Evolutionary conservation across 116 monocot species (phyloP).

Genomic region (Trichopus zeylanicus): DNA sequence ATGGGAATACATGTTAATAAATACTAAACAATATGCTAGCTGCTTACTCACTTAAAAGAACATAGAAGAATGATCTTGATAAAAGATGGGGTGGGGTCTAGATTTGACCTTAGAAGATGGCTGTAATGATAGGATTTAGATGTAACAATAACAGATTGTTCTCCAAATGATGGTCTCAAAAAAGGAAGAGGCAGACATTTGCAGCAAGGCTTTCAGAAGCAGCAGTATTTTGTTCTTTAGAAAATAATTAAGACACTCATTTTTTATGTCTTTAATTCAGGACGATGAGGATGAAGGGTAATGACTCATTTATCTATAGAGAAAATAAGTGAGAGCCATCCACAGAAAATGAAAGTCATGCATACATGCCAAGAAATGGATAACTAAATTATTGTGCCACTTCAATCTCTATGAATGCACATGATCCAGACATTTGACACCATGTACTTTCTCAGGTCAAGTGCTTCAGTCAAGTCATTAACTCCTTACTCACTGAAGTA

Average conservation of each 20-base stretch:
- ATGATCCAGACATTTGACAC: no score
- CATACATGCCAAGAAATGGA: no score
- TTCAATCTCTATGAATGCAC: no score
- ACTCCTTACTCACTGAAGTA: slow-evolving; percentile 65
- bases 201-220: neutral
- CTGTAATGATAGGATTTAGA: neutral
- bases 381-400: no score
- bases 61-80: neutral
- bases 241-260: no score
- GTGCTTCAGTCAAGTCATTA: neutral
- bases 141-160: neutral
- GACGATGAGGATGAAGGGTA: neutral
- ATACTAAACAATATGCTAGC: neutral
- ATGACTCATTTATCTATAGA: neutral
- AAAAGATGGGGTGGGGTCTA: no score
- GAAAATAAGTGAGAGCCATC: neutral
- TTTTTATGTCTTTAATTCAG: no score
- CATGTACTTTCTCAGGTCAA: no score
- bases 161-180: neutral
- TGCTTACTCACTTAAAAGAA: neutral
- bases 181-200: neutral
- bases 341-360: neutral
- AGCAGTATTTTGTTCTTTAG: no score
- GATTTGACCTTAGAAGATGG: no score
- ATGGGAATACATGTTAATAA: neutral